A percentile compares a stretch with the other conserved stretches of the same genome.
These are phyloP conservation scores for Backusella westeae DNA, from an alignment of 192 early-diverging fungal species.

Conservation along the genomic window DNA sequence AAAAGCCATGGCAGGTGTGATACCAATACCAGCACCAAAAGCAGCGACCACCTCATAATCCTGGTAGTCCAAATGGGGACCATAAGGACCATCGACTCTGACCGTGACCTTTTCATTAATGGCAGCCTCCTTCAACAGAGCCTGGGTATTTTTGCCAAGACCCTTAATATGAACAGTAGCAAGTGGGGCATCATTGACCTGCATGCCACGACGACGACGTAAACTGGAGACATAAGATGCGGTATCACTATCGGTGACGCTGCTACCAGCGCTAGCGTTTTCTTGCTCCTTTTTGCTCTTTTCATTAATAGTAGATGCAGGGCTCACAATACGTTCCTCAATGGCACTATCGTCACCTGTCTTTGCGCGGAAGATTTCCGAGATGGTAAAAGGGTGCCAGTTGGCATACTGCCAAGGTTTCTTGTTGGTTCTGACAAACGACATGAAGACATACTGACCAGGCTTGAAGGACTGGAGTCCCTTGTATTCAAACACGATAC, in stretches of 20 bases:
- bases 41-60: conserved; percentile 28
- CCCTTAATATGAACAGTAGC: conserved; percentile 40
- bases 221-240: neutral
- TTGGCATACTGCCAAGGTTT: conserved; percentile 18
- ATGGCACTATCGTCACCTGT: neutral
- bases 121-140: conserved; percentile 21
- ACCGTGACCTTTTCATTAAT: conserved; percentile 3
- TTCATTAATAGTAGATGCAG: neutral
- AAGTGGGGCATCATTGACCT: neutral
- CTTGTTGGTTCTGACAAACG: conserved; percentile 17
- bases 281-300: neutral
- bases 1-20: conserved; percentile 40
- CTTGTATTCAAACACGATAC: conserved; percentile 21
- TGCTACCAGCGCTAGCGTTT: neutral
- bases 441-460: conserved; percentile 46
- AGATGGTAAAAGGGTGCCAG: conserved; percentile 40
- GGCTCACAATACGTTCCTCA: conserved; percentile 4
- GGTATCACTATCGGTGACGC: neutral
- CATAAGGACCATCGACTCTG: conserved; percentile 45
- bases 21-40: conserved; percentile 39
- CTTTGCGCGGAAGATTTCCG: conserved; percentile 20
- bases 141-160: conserved; percentile 31
- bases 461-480: conserved; percentile 22
- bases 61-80: conserved; percentile 31
- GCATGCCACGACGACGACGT: conserved; percentile 9